A percentile compares a stretch with the other conserved stretches of the same genome.
phyloP scores from a whole-genome alignment of 495 filamentous ascomycete species.

The Neurospora sp. region DNA sequence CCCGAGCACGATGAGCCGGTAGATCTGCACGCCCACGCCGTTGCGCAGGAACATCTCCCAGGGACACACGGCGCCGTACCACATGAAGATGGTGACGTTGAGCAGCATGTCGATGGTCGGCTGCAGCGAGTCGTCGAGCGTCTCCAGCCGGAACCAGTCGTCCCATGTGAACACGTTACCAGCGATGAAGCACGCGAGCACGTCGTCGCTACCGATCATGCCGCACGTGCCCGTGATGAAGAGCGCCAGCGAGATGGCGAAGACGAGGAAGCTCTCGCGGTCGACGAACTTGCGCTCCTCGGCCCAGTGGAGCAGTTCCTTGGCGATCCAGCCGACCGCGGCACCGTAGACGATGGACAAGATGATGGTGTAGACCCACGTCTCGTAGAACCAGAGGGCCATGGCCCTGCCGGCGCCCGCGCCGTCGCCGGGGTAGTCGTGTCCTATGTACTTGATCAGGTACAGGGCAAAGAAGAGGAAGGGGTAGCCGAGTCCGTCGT shows the following conservation, averaged over 20 bases:
- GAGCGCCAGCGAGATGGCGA: slow-evolving; percentile 41
- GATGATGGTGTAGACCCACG: slow-evolving; percentile 74
- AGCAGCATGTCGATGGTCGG: slow-evolving; percentile 76
- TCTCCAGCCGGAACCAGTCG: slow-evolving; percentile 89
- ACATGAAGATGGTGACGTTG: slow-evolving; percentile 81
- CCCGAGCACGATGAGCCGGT: slow-evolving; percentile 66
- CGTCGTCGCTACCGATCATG: slow-evolving; percentile 84
- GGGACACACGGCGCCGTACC: slow-evolving; percentile 82
- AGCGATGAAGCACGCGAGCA: slow-evolving; percentile 88
- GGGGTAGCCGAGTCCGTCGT: slow-evolving; percentile 89
- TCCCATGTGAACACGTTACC: slow-evolving; percentile 86
- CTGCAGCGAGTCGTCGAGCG: slow-evolving; percentile 78
- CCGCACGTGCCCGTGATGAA: slow-evolving; percentile 84
- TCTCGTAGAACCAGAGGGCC: slow-evolving; percentile 77
- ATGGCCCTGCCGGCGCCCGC: slow-evolving; percentile 61
- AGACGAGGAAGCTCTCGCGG: slow-evolving; percentile 82
- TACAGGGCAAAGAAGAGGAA: slow-evolving; percentile 83
- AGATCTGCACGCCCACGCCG: slow-evolving; percentile 55
- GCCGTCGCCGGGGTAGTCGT: slow-evolving; percentile 32
- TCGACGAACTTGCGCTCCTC: slow-evolving; percentile 78
- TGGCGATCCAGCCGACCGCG: slow-evolving; percentile 68
- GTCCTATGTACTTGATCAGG: slow-evolving; percentile 62
- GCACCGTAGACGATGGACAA: slow-evolving; percentile 71
- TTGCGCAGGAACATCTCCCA: slow-evolving; percentile 64
- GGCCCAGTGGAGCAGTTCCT: slow-evolving; percentile 74